These are phyloP conservation scores for Linnemannia zychae DNA, from an alignment of 192 early-diverging fungal species.

Conservation along the genomic window DNA sequence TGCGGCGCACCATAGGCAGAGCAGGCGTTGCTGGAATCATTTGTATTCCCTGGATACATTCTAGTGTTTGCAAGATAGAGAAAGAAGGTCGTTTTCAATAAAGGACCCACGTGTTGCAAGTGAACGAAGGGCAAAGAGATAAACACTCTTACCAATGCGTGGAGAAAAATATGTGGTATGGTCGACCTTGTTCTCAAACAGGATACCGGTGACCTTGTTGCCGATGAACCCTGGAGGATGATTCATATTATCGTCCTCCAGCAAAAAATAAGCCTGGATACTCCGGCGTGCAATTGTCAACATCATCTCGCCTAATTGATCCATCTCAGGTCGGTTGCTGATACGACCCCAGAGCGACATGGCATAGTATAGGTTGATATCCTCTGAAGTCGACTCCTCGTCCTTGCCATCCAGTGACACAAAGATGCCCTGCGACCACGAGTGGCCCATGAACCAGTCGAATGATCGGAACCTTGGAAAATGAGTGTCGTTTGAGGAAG, in stretches of 20 bases:
- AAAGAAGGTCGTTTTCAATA: not conserved
- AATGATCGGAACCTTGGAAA: conserved; percentile 49
- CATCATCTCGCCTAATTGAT: conserved; percentile 38
- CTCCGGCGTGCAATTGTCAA: conserved; percentile 36
- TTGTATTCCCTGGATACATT: conserved; percentile 58
- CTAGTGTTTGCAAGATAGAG: not conserved
- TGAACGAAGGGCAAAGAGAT: not conserved
- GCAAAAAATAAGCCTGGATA: conserved; percentile 50
- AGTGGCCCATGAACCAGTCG: conserved; percentile 58
- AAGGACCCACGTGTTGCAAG: not conserved
- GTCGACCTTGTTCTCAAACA: conserved; percentile 59
- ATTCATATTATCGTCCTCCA: conserved; percentile 46
- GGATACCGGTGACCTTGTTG: conserved; percentile 51
- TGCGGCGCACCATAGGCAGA: conserved; percentile 29
- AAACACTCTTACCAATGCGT: conserved; percentile 23
- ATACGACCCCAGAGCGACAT: conserved; percentile 46
- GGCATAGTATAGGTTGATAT: conserved; percentile 52
- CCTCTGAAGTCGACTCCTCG: conserved; percentile 53
- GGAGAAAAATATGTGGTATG: conserved; percentile 49
- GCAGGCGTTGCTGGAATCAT: conserved; percentile 55
- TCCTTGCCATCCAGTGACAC: conserved; percentile 49
- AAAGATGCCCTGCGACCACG: conserved; percentile 56
- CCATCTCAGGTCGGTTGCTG: conserved; percentile 4
- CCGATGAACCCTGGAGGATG: conserved; percentile 37
- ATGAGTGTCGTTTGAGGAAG: conserved; percentile 18